Evolutionary conservation across 1,284 basidiomycete species (phyloP).

Genomic region (Malassezia nana): DNA sequence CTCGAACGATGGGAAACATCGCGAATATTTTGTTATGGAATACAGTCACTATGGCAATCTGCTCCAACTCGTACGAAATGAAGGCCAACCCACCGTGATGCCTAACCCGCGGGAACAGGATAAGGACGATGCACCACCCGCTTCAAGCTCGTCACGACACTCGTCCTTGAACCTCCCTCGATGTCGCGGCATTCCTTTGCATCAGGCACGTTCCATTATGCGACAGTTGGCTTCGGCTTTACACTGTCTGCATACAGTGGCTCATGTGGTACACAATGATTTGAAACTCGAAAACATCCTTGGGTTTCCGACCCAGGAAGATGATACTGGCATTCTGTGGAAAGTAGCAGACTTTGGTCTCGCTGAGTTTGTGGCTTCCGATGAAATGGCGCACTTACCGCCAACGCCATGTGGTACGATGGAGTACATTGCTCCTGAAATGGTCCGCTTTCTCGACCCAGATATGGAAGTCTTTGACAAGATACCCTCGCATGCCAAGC

Average conservation of each 20-base stretch:
- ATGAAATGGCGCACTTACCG: neutral
- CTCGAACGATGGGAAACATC: neutral
- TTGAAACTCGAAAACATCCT: slow-evolving; percentile 56
- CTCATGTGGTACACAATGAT: slow-evolving; percentile 53
- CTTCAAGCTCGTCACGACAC: neutral
- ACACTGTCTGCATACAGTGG: slow-evolving; percentile 8
- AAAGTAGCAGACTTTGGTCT: slow-evolving; percentile 56
- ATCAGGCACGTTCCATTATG: slow-evolving; percentile 2
- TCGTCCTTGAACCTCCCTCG: neutral
- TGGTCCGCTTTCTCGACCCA: slow-evolving; percentile 4
- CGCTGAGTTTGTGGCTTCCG: slow-evolving; percentile 22
- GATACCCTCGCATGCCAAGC: slow-evolving; percentile 5
- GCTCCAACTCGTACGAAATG: neutral
- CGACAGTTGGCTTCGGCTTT: slow-evolving; percentile 8
- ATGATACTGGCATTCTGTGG: slow-evolving; percentile 20
- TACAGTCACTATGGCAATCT: slow-evolving; percentile 5
- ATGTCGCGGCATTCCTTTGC: slow-evolving; percentile 3
- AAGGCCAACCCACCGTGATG: neutral
- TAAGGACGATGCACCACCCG: neutral
- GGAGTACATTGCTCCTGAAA: slow-evolving; percentile 9
- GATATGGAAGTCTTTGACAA: neutral
- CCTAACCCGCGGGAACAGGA: neutral
- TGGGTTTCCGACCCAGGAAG: slow-evolving; percentile 54
- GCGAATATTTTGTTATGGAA: slow-evolving; percentile 9
- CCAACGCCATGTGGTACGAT: slow-evolving; percentile 5